A percentile compares a stretch with the other conserved stretches of the same genome.
These are phyloP conservation scores for Cordyceps tenuipes DNA, from an alignment of 2,329 filamentous ascomycete species.

Conservation along the genomic window DNA sequence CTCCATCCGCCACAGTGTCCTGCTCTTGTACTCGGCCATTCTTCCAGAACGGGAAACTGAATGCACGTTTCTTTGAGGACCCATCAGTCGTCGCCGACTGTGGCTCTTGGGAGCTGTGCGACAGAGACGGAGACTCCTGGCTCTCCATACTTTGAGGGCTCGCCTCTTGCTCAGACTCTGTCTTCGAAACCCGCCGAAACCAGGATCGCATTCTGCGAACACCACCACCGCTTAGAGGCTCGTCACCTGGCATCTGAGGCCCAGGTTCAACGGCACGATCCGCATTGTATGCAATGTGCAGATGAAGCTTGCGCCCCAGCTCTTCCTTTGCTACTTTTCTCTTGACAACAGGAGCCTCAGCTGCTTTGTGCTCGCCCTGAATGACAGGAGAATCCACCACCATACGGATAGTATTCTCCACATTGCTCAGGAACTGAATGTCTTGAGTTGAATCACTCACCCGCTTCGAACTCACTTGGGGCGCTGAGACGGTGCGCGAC, in stretches of 20 bases:
- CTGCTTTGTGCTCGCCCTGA: slow-evolving; percentile 25
- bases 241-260: slow-evolving; percentile 15
- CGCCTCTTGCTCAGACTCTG: slow-evolving; percentile 6
- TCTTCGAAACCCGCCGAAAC: slow-evolving; percentile 42
- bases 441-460: slow-evolving; percentile 26
- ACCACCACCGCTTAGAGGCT: slow-evolving; percentile 10
- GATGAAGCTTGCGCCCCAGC: slow-evolving; percentile 16
- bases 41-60: slow-evolving; percentile 50
- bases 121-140: slow-evolving; percentile 12
- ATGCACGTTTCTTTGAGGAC: slow-evolving; percentile 41
- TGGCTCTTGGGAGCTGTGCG: slow-evolving; percentile 19
- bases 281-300: slow-evolving; percentile 13
- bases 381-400: slow-evolving; percentile 38
- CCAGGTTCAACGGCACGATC: slow-evolving; percentile 15
- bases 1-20: neutral
- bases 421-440: slow-evolving; percentile 37
- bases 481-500: slow-evolving; percentile 38
- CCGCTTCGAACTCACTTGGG: slow-evolving; percentile 26
- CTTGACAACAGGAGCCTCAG: slow-evolving; percentile 33
- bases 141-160: slow-evolving; percentile 9
- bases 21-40: slow-evolving; percentile 33
- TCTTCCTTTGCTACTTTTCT: slow-evolving; percentile 27
- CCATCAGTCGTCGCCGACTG: slow-evolving; percentile 19
- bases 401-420: slow-evolving; percentile 45
- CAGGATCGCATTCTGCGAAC: slow-evolving; percentile 42